A percentile compares a stretch with the other conserved stretches of the same genome.
phyloP scores from a whole-genome alignment of 768 basidiomycete genomes.

The Serendipita sp. region DNA sequence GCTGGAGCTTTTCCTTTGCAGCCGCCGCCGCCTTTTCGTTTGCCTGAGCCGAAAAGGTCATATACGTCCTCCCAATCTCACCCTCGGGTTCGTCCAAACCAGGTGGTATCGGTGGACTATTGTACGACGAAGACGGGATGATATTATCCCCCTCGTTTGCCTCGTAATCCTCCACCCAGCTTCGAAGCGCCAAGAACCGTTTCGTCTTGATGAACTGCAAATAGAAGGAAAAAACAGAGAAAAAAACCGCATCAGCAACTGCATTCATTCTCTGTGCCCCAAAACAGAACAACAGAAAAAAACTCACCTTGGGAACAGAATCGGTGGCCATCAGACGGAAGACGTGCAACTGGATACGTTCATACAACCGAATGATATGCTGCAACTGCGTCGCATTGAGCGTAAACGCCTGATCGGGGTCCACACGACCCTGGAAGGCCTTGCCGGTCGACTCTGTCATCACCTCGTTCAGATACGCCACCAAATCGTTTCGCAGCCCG shows the following conservation, averaged over 20 bases:
- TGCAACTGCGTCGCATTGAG: constrained; percentile 95
- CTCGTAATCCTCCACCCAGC: constrained; percentile 65
- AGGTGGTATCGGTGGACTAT: constrained; percentile 47
- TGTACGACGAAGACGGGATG: constrained; percentile 35
- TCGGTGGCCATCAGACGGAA: constrained; percentile 98
- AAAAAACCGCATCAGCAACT: no score
- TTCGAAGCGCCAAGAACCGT: constrained; percentile 62
- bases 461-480: constrained; percentile 83
- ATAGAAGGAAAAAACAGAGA: constrained; percentile 5
- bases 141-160: constrained; percentile 38
- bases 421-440: constrained; percentile 62
- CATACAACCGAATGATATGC: constrained; percentile 83
- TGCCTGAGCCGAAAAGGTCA: constrained; percentile 70
- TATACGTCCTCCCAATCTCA: constrained; percentile 71
- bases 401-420: constrained; percentile 60
- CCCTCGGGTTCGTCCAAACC: constrained; percentile 40
- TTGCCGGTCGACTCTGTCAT: constrained; percentile 65
- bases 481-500: constrained; percentile 83
- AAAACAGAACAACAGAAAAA: background rate
- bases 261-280: no score
- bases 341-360: constrained; percentile 91
- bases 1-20: constrained; percentile 1
- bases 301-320: constrained; percentile 82
- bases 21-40: constrained; percentile 29
- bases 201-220: constrained; percentile 90